Evolutionary conservation across 805 yeast species (phyloP), one percentile per base, ranked within the genome.

Genomic region (Nakazawaea wyomingensis): DNA sequence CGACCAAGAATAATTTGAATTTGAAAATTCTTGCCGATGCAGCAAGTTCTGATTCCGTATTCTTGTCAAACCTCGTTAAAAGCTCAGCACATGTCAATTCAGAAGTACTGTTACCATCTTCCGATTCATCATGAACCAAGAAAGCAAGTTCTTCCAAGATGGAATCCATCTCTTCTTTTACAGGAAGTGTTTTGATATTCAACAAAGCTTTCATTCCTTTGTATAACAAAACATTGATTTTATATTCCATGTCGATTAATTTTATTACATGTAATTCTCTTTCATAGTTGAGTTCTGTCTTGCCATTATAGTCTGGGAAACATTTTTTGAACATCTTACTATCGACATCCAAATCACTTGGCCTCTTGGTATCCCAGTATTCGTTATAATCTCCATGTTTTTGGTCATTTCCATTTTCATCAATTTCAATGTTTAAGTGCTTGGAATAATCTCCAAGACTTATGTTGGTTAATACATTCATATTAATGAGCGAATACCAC

Each of bases 181-280:
- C 51, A 3, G 62, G 53, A 13, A 74, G 72, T 18, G 65, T 65
- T 20, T 54, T 50, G 14, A 65, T 59, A 34, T 61, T 52, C 39
- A 63, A 53, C 39, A 70, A 45, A 1, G 63, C 52, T 26, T 56
- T 60, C 72, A 70, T 65, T 0, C 68, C 68, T 43, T 54, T 62
- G 36, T 65, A 61, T 2, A 76, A 57, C 40, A 72, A 53, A 27
- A 62, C 59, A 52, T 74, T 76, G 26, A 74, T 66, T 33, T 66
- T 65, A 44, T 68, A 67, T 37, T 76, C 73, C 21, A 68, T 65
- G 19, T 71, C 70, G 33, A 71, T 68, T 52, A 71, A 70, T 39
- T 67, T 62, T 7, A 76, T 74, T 22, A 76, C 73, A 18, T 69
- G 60, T 30, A 72, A 58, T 49, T 76, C 81, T 47, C 62, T 64